Conservation (phyloP, 2,329 filamentous ascomycete genomes). For the Neodidymelliopsis sp. region DNA sequence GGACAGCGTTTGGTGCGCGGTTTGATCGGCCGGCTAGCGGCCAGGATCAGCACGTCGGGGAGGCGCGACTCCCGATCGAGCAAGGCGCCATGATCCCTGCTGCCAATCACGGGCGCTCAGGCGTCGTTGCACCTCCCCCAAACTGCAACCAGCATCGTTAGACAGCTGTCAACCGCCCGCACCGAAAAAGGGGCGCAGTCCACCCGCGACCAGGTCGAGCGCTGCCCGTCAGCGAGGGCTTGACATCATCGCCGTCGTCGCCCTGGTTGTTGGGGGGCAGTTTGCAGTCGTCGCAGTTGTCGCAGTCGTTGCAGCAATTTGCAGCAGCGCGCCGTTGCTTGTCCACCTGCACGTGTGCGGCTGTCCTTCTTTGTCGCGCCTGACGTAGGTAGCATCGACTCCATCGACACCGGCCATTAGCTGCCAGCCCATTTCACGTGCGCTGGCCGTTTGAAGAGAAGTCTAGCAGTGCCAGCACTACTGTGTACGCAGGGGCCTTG, state of each 20-base stretch:
- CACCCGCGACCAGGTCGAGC: constrained; percentile 20
- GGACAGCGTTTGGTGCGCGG: constrained; percentile 31
- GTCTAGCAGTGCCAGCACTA: constrained; percentile 25
- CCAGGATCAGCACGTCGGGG: constrained; percentile 29
- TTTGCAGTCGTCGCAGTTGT: background rate
- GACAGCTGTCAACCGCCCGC: constrained; percentile 39
- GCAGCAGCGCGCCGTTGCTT: constrained; percentile 4
- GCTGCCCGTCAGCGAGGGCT: background rate
- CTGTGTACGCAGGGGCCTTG: constrained; percentile 12
- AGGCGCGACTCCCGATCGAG: constrained; percentile 30
- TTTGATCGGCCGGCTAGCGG: constrained; percentile 45
- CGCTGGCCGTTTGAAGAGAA: constrained; percentile 33
- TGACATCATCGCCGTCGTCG: constrained; percentile 19
- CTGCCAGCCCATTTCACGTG: constrained; percentile 1
- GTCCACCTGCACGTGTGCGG: constrained; percentile 12
- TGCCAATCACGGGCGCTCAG: constrained; percentile 36
- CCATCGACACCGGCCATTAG: background rate
- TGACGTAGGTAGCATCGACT: constrained; percentile 17
- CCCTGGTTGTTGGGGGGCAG: constrained; percentile 12
- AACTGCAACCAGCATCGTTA: constrained; percentile 31
- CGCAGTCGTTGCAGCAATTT: too few relatives aligned
- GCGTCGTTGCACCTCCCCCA: constrained; percentile 36
- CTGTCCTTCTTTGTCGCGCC: constrained; percentile 7
- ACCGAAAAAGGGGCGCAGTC: constrained; percentile 26
- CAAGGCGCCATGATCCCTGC: constrained; percentile 37